Evolutionary conservation across 306 rosid species (phyloP), one percentile per base, ranked within the genome.

Genomic region (Prunus dulcis): DNA sequence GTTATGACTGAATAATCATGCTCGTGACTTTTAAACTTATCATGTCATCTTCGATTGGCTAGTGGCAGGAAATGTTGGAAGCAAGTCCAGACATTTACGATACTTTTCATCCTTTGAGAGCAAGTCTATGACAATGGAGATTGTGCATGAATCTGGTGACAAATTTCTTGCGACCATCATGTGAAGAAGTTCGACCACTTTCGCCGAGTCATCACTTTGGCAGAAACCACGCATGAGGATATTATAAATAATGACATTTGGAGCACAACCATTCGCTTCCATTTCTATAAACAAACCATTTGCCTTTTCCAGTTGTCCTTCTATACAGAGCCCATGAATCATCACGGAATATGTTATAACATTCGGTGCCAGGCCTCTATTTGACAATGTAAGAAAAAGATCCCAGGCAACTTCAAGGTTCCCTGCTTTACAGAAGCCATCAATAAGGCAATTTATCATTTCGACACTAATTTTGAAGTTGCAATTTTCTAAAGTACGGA

Each of bases 141-240:
- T 27, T 70, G 80, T 82, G 52, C 67, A 63, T 71, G 38, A 58
- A 69, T 86, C 81, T 13, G 90, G 88, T 58, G 69, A 74, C 76
- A 86, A 30, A 41, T 76, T 76, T 78, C 64, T 83, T 83, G 70
- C 49, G 0, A 28, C 67, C 86, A 79, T 84, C 64, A 79, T 75
- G 65, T 83, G 87, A 56, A 89, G 83, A 88, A 83, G 82, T 76
- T 86, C 81, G 60, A 84, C 82, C 63, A 83, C 86, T 75, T 81
- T 79, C 9, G 50, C 63, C 13, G 53, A 68, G 75, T 79, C 71
- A 72, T 80, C 65, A 58, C 73, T 84, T 70, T 76, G 65, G 65
- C 20, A 55, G 72, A 88, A 84, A 83, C 87, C 85, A 71, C 60
- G 66, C 87, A 85, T 56, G 41, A 86, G 79, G 27, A 72, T 69